Base-by-base conservation (phyloP, 192 early-diverging fungal species). In the Spizellomyces punctatus region DNA sequence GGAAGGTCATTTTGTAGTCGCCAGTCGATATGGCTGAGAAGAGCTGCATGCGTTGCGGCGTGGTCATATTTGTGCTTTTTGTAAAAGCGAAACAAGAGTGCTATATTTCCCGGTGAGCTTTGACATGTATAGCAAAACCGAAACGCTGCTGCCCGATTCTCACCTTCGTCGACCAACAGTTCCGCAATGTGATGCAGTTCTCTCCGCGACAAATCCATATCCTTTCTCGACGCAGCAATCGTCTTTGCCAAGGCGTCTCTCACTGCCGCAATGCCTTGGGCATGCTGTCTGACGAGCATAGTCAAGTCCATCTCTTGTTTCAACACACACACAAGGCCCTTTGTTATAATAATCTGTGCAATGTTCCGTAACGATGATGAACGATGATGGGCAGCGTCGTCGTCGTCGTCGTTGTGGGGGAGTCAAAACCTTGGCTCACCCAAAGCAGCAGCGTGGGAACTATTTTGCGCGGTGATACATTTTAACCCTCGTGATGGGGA, bases 1-100 rank as follows among this genome's bases (percentile, higher is more conserved):
- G 68, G 63, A 8, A 76, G 59, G 48, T 68, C 60, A 17, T 74
- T 66, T 45, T 76, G 64, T 50, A 83, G 61, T 49, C 81, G 72
- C 81, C 81, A 83, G 45, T 77, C 73, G 48, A 83, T 52, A 61
- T 83, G 75, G 5, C 48, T 44, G 10, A 73, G 41, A 22, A 83
- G 45, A 8, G 60, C 63, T 41, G 52, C 43, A 21, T 58, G 17
- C 10, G 75, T 72, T 47, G 42, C 27, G 16, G 45, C 44, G 17
- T 66, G 50, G 63, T 73, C 16, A 54, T 58, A 59, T 21, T 69
- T 69, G 52, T 69, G 48, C 66, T 83, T 80, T 63, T 78, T 78
- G 47, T 36, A 46, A 55, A 80, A 83, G 27, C 76, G 43, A 52
- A 61, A 76, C 45, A 82, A 66, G 6, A 79, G 63, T 8, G 76